Conservation (phyloP, 306 rosid species). For the Vicia villosa region DNA sequence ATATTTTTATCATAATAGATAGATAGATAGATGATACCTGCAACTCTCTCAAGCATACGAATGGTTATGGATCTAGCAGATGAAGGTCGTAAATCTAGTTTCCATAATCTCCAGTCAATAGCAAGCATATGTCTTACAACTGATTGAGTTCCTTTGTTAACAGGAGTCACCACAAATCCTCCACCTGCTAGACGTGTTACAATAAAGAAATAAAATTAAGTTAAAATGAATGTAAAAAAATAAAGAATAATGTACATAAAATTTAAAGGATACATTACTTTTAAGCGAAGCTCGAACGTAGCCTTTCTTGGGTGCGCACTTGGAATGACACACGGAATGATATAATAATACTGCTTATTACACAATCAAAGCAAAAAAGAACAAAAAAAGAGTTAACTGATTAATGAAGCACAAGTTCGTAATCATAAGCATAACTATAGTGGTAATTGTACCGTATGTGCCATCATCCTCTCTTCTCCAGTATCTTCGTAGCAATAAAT, state of each 20-base stretch:
- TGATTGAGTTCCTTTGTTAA: slow-evolving; percentile 68
- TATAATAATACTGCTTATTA: slow-evolving; percentile 62
- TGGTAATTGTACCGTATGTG: slow-evolving; percentile 65
- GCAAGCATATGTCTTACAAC: slow-evolving; percentile 92
- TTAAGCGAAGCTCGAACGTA: slow-evolving; percentile 89
- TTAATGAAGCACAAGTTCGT: background rate
- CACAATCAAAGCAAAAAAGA: slow-evolving; percentile 30
- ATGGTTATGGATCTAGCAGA: slow-evolving; percentile 68
- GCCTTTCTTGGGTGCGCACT: slow-evolving; percentile 69
- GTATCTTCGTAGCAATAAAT: slow-evolving; percentile 73
- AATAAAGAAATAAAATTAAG: background rate
- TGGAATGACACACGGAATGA: slow-evolving; percentile 78
- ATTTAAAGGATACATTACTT: slow-evolving; percentile 75
- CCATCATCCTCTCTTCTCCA: slow-evolving; percentile 99
- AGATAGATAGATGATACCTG: slow-evolving; percentile 50
- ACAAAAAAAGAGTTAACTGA: slow-evolving; percentile 22
- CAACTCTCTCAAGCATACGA: slow-evolving; percentile 79
- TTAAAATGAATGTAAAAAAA: background rate
- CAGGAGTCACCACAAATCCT: slow-evolving; percentile 84
- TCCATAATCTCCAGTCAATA: slow-evolving; percentile 92
- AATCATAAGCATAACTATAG: background rate
- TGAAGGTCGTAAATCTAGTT: slow-evolving; percentile 62
- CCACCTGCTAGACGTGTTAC: slow-evolving; percentile 59
- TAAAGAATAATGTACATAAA: background rate
- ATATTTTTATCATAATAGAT: background rate